Percentiles rank a stretch among this genome's conserved stretches.
Conservation (phyloP, 805 yeast genomes). For the Zygosaccharomyces gambellarensis region DNA sequence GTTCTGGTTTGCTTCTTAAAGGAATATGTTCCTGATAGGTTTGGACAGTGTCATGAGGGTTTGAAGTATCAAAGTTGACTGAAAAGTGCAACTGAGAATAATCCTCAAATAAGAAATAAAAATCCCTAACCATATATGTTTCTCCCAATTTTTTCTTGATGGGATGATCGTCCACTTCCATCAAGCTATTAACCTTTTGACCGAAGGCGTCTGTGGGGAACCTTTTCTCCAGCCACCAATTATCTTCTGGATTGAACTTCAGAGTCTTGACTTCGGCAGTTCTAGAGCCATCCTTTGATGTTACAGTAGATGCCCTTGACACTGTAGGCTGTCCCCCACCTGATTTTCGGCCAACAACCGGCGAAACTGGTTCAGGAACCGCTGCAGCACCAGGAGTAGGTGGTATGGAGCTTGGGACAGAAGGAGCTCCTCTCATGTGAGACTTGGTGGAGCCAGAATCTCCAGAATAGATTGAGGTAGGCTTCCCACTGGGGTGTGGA, state of each 20-base stretch:
- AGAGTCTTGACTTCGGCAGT: conserved; percentile 5
- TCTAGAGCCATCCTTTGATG: conserved; percentile 12
- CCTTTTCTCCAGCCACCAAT: conserved; percentile 66
- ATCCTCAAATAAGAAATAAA: conserved; percentile 68
- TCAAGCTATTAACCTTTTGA: conserved; percentile 34
- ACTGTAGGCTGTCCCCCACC: conserved; percentile 7
- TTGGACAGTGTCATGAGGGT: conserved; percentile 48
- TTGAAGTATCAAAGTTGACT: conserved; percentile 48
- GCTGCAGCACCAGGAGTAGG: conserved; percentile 22
- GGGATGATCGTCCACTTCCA: conserved; percentile 59
- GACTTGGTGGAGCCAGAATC: background rate
- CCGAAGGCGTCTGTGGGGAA: conserved; percentile 45
- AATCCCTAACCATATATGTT: conserved; percentile 47
- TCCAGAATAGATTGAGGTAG: conserved; percentile 5
- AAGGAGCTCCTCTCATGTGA: conserved; percentile 4
- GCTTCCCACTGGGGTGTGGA: conserved; percentile 16
- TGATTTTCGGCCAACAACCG: conserved; percentile 7
- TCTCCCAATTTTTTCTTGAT: conserved; percentile 56
- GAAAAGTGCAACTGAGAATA: conserved; percentile 62
- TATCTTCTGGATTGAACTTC: conserved; percentile 30
- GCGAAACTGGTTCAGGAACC: conserved; percentile 8
- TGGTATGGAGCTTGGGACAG: conserved; percentile 18
- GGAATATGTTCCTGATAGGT: conserved; percentile 36
- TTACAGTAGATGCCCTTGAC: conserved; percentile 2
- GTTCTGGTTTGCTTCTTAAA: conserved; percentile 44